Evolutionary conservation across 495 filamentous ascomycete species (phyloP).

Genomic region (Penicillium waksmanii): DNA sequence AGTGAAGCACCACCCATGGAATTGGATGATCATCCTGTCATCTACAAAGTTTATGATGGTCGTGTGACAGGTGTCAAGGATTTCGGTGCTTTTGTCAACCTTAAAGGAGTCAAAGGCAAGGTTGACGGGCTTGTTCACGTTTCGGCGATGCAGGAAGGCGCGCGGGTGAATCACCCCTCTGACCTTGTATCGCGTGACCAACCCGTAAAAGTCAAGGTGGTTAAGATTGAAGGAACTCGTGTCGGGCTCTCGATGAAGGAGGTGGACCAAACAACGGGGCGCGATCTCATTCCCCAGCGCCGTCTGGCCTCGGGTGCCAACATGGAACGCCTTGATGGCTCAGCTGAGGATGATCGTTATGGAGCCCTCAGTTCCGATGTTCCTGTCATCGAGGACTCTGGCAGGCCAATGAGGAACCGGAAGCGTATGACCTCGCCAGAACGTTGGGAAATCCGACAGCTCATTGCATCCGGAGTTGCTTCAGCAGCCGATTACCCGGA

Average conservation of each 20-base stretch:
- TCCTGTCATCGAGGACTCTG: slow-evolving; percentile 68
- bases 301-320: slow-evolving; percentile 91
- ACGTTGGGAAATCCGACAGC: slow-evolving; percentile 94
- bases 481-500: slow-evolving; percentile 93
- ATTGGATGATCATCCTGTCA: slow-evolving; percentile 75
- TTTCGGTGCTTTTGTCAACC: slow-evolving; percentile 93
- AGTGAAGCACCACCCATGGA: slow-evolving; percentile 75
- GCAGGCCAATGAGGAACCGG: slow-evolving; percentile 60
- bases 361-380: slow-evolving; percentile 61
- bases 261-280: slow-evolving; percentile 88
- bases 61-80: slow-evolving; percentile 90
- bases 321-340: slow-evolving; percentile 74
- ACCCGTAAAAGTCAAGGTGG: slow-evolving; percentile 88
- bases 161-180: slow-evolving; percentile 87
- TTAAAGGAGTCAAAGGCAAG: slow-evolving; percentile 83
- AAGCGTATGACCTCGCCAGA: slow-evolving; percentile 97
- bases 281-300: slow-evolving; percentile 79
- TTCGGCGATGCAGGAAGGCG: slow-evolving; percentile 88
- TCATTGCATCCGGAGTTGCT: slow-evolving; percentile 91
- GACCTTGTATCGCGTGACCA: slow-evolving; percentile 83
- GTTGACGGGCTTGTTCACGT: slow-evolving; percentile 94
- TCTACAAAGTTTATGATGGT: slow-evolving; percentile 90
- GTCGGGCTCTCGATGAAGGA: slow-evolving; percentile 97
- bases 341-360: slow-evolving; percentile 52
- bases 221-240: slow-evolving; percentile 78